Base-by-base conservation (phyloP, 495 filamentous ascomycete species). In the Entonaema liquescens region DNA sequence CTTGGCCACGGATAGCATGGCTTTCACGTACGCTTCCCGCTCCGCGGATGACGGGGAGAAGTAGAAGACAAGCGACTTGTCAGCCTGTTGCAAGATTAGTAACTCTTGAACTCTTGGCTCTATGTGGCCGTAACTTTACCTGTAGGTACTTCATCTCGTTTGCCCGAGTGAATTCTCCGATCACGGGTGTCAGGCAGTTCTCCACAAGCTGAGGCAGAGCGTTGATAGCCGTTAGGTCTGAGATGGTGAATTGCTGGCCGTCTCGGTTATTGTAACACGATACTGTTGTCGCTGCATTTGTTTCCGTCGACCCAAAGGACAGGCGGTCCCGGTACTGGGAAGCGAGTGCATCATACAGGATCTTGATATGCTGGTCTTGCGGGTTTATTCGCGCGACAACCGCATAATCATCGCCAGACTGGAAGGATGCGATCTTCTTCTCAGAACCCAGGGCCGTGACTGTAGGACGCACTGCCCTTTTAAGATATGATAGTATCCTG, bases 41-140 rank as follows among this genome's bases (percentile, higher is more conserved):
- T 80, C 73, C 6, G 33, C 21, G 11, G 68, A 38, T 7, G 63
- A 74, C 5, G 62, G 25, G 7, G 72, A 49, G 66, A 87, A 83
- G 74, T 80, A 83, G 70, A 85, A 82, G 25, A 82, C 78, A 0
- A 85, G 70, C 8, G 80, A 81, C 59, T 85, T 85, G 0, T 79
- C 79, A 2, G 77, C 68, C 84, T 86, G 21, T 33, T n/a, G 26
- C 26, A 15, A 4, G 11, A 25, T 54, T 29, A 54, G 12, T 31
- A 11, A 1, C 26, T 54, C 11, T 40, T 40, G n/a, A 40, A 40
- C 5, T 38, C 2, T 40, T 17, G 6, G 0, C 15, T 6, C 2
- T 8, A 8, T 17, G 15, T 15, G 8, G 38, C 15, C 9, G 17
- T 40, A 40, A 63, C 78, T 35, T 59, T n/a, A 82, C 83, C 42